These are phyloP conservation scores for Dactylellina haptotyla DNA, from an alignment of 2,329 filamentous ascomycete species.

Conservation along the genomic window DNA sequence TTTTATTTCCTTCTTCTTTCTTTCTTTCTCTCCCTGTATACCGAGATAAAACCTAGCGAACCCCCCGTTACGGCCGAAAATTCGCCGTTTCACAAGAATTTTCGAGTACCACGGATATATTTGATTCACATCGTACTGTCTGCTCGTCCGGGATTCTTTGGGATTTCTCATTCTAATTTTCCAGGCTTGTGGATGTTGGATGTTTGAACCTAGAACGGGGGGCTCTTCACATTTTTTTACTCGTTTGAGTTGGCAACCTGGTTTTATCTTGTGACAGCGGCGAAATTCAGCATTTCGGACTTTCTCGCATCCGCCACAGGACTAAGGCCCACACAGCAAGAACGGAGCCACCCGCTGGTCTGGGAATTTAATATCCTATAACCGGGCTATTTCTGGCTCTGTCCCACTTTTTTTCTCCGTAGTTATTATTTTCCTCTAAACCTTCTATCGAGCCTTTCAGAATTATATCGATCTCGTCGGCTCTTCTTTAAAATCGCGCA, in stretches of 20 bases:
- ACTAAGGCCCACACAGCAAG: background rate
- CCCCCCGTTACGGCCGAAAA: slow-evolving; percentile 14
- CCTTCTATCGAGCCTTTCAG: too few relatives aligned
- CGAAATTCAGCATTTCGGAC: background rate
- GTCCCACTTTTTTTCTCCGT: too few relatives aligned
- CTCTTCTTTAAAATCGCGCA: slow-evolving; percentile 16
- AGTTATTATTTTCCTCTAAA: too few relatives aligned
- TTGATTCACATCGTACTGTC: background rate
- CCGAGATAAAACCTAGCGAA: background rate
- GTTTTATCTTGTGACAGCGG: slow-evolving; percentile 15
- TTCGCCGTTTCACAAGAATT: slow-evolving; percentile 21
- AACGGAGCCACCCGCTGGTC: too few relatives aligned
- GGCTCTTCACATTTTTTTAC: too few relatives aligned
- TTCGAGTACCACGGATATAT: slow-evolving; percentile 19
- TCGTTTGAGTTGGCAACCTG: slow-evolving; percentile 5
- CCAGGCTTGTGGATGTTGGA: background rate
- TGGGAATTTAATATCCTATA: too few relatives aligned
- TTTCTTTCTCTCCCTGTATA: background rate
- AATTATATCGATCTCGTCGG: too few relatives aligned
- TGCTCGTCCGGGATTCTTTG: background rate
- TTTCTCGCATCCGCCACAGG: background rate
- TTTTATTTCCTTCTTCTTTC: background rate
- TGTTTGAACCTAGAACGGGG: background rate
- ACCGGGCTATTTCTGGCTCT: too few relatives aligned
- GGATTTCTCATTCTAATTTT: background rate